These are phyloP conservation scores for Calocybe gangraenosa DNA, from an alignment of 768 basidiomycete species.

Conservation along the genomic window DNA sequence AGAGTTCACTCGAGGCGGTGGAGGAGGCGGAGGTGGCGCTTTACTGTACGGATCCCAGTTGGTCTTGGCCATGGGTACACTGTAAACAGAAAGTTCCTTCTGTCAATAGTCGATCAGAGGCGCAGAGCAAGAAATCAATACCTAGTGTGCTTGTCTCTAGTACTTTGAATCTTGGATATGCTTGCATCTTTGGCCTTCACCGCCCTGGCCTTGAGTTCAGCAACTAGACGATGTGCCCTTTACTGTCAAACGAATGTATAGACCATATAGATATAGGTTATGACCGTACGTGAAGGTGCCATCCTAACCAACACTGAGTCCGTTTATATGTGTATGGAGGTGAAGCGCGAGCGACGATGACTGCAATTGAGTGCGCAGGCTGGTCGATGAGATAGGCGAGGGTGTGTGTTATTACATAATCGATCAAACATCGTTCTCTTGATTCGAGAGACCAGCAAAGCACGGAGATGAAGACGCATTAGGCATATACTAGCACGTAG, in stretches of 20 bases:
- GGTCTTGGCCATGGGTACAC: conserved; percentile 54
- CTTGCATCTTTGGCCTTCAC: conserved; percentile 54
- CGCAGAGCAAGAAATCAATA: conserved; percentile 9
- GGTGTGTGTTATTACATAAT: too few species aligned
- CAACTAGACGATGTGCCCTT: conserved; percentile 32
- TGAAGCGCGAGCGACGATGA: too few species aligned
- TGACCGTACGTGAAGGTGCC: conserved; percentile 30
- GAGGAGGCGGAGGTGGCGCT: conserved; percentile 44
- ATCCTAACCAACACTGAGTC: conserved; percentile 1
- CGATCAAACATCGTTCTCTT: too few species aligned
- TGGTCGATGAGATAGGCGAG: too few species aligned
- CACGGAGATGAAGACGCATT: too few species aligned
- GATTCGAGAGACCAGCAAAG: too few species aligned
- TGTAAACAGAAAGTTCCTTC: conserved; percentile 17
- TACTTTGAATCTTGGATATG: conserved; percentile 46
- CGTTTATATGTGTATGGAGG: neutral
- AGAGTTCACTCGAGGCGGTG: conserved; percentile 34
- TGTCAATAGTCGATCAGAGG: neutral
- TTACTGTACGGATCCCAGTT: conserved; percentile 64
- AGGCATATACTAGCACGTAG: too few species aligned
- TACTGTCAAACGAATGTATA: conserved; percentile 1
- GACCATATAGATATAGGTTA: neutral
- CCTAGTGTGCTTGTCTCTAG: conserved; percentile 55
- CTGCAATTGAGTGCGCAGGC: too few species aligned
- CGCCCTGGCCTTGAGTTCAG: conserved; percentile 65